A percentile compares a stretch with the other conserved stretches of the same genome.
Evolutionary conservation across 2,329 filamentous ascomycete species (phyloP).

Genomic region (Microcyclosporella mali): DNA sequence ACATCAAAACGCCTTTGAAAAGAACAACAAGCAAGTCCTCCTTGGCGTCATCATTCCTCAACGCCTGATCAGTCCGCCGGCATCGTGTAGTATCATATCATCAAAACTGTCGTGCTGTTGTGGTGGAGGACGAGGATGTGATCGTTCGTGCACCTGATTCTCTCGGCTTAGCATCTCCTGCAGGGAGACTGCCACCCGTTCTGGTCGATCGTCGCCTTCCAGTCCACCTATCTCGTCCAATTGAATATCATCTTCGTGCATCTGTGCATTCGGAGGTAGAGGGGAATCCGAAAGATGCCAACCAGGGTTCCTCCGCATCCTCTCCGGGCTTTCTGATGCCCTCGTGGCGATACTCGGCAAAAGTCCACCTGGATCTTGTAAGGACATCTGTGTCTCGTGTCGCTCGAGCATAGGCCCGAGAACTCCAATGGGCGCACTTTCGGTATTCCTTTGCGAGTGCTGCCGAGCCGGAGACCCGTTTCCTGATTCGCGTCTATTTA

Average conservation of each 20-base stretch:
- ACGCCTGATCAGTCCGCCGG: constrained; percentile 16
- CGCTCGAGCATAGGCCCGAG: constrained; percentile 25
- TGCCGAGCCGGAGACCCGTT: constrained; percentile 6
- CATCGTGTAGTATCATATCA: constrained; percentile 20
- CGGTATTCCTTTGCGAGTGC: constrained; percentile 3
- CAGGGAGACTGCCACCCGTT: constrained; percentile 10
- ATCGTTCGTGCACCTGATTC: too few relatives aligned
- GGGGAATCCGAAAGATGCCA: too few relatives aligned
- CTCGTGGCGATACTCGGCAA: neutral
- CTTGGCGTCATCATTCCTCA: neutral
- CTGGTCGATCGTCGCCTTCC: constrained; percentile 7
- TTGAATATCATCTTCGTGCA: constrained; percentile 11
- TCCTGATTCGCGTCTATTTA: constrained; percentile 5
- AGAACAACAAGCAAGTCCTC: neutral
- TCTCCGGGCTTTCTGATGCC: too few relatives aligned
- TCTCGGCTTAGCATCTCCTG: constrained; percentile 6
- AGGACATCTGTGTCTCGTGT: constrained; percentile 23
- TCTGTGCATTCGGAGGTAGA: neutral
- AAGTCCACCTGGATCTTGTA: constrained; percentile 31
- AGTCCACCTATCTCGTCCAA: constrained; percentile 18
- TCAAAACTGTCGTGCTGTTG: constrained; percentile 10
- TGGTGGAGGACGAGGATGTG: neutral
- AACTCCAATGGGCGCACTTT: constrained; percentile 21
- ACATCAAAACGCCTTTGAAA: constrained; percentile 2
- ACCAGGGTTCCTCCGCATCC: too few relatives aligned